phyloP scores from a whole-genome alignment of 73 alveolate genomes.

The Loxodes magnus region DNA sequence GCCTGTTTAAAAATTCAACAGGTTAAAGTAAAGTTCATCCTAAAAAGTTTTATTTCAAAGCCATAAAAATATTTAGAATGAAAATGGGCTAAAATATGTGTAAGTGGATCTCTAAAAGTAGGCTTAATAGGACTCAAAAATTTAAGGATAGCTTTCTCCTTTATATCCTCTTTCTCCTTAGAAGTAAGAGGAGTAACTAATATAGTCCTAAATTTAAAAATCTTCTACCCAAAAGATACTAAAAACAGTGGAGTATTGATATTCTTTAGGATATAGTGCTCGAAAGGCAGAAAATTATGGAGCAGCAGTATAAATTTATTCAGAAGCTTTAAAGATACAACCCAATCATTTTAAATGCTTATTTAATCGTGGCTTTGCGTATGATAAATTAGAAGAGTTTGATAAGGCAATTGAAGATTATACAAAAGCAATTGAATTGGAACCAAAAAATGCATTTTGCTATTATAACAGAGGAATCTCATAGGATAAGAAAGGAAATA shows the following conservation, averaged over 20 bases:
- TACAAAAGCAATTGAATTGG: slow-evolving; percentile 65
- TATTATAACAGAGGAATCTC: slow-evolving; percentile 93
- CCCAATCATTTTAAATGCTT: slow-evolving; percentile 68
- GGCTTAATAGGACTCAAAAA: too few relatives aligned
- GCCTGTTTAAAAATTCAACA: too few relatives aligned
- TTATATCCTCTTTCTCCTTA: too few relatives aligned
- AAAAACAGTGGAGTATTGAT: slow-evolving; percentile 3
- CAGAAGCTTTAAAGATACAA: slow-evolving; percentile 53
- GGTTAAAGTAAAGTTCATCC: too few relatives aligned
- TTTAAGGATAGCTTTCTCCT: too few relatives aligned
- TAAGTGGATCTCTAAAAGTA: too few relatives aligned
- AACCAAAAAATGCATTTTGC: slow-evolving; percentile 82
- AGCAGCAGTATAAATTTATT: slow-evolving; percentile 48
- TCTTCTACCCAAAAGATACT: too few relatives aligned
- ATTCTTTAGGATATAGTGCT: slow-evolving; percentile 49
- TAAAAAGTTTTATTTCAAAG: too few relatives aligned
- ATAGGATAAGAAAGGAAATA: slow-evolving; percentile 86
- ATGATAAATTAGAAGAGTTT: slow-evolving; percentile 84
- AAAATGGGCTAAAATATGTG: too few relatives aligned
- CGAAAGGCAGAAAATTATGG: slow-evolving; percentile 58
- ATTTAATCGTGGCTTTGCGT: slow-evolving; percentile 93
- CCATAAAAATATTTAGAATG: too few relatives aligned
- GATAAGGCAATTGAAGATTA: slow-evolving; percentile 87
- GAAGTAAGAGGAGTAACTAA: too few relatives aligned
- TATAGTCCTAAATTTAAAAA: too few relatives aligned